These are phyloP conservation scores for Eucalyptus cloeziana DNA, from an alignment of 345 rosid species.

Conservation along the genomic window DNA sequence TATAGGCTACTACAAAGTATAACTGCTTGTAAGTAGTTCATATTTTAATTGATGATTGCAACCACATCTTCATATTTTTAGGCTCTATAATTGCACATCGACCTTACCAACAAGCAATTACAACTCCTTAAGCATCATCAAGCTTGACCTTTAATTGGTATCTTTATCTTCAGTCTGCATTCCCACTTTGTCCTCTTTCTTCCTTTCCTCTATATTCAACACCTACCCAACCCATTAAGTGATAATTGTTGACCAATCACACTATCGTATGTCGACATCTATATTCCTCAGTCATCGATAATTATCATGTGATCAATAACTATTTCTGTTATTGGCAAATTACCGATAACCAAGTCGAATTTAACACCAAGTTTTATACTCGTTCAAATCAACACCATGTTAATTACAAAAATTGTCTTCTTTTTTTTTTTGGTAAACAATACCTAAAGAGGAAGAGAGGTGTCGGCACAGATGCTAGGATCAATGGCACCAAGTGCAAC, in stretches of 20 bases:
- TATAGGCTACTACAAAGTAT: too few relatives aligned
- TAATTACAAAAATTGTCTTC: background rate
- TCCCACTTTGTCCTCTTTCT: background rate
- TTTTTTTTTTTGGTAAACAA: rapidly evolving
- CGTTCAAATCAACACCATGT: background rate
- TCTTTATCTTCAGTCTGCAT: background rate
- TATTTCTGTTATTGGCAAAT: too few relatives aligned
- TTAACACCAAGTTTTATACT: too few relatives aligned
- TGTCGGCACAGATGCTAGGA: rapidly evolving
- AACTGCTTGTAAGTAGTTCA: too few relatives aligned
- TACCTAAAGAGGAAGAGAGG: background rate
- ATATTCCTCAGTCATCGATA: background rate
- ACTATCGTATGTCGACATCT: rapidly evolving
- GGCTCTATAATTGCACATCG: background rate
- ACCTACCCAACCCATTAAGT: background rate
- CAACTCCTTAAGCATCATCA: background rate
- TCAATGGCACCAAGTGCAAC: background rate
- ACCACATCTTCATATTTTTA: too few relatives aligned
- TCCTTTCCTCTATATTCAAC: background rate
- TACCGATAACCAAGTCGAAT: rapidly evolving
- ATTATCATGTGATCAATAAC: background rate
- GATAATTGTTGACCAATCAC: background rate
- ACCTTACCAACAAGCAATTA: background rate
- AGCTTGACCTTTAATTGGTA: background rate
- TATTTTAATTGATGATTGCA: too few relatives aligned